Base-by-base conservation (phyloP, 768 basidiomycete genomes). In the Boletellus sp. region DNA sequence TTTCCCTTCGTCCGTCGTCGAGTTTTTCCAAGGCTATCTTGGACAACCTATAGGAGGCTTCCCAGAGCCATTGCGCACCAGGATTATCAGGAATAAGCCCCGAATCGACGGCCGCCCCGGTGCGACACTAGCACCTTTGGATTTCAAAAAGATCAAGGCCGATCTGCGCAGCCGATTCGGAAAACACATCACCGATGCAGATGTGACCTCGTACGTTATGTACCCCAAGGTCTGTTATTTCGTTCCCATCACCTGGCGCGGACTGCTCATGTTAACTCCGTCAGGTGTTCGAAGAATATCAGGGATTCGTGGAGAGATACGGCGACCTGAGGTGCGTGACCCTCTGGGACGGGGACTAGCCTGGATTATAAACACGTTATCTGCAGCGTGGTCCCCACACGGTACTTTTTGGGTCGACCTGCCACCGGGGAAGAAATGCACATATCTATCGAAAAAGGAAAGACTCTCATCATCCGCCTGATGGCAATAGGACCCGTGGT, bases 11-110 rank as follows among this genome's bases (percentile, higher is more conserved):
- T 94, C 90, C 31, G 91, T 93, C 41, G 90, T 93, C 36, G 95
- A 98, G 63, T 99, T 96, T 79, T 97, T 97, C 92, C 94, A 97
- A 68, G 96, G 96, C 16, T 95, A 94, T 72, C 89, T 99, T 55
- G 95, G 96, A 28, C 93, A 97, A 66, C 96, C 96, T 48, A 87
- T 91, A 64, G 96, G 94, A 66, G 95, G 96, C 42, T 98, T 98
- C 88, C 96, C 96, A 50, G 96, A 99, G 68, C 94, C 95, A 35
- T 74, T 99, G 55, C 91, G 96, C 56, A 79, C 84, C 55, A 80
- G 84, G 57, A 80, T 99, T 64, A 99, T 98, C 66, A 84, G 96
- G 62, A 84, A 93, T 71, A 94, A 94, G 71, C 84, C 87, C 39
- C 83, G 90, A 69, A 95, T 98, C 63, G 92, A 98, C 61, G 88